These are phyloP conservation scores for Cystofilobasidium capitatum DNA, from an alignment of 768 basidiomycete species.

Conservation along the genomic window DNA sequence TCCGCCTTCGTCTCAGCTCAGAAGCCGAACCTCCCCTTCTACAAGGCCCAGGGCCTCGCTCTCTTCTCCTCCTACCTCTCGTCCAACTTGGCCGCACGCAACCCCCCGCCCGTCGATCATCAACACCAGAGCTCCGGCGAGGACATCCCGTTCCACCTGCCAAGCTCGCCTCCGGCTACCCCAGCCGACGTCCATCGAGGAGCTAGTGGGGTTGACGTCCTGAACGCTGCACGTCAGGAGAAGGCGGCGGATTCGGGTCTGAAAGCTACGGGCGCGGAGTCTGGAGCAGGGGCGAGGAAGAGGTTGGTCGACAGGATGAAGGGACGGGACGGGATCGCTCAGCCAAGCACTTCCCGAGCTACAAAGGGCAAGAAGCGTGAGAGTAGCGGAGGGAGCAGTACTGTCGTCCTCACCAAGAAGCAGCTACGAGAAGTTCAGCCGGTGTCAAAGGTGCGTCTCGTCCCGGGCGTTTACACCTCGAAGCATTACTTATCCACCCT, in stretches of 20 bases:
- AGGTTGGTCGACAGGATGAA: background rate
- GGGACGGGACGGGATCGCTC: background rate
- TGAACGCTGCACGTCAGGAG: background rate
- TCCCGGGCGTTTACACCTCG: too few relatives aligned
- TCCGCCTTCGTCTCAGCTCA: conserved; percentile 12
- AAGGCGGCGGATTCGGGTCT: background rate
- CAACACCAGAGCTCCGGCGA: background rate
- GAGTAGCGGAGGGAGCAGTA: background rate
- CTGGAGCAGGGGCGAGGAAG: background rate
- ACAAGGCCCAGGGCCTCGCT: conserved; percentile 12
- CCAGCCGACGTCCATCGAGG: background rate
- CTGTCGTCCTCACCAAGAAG: too few relatives aligned
- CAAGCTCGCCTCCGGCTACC: background rate
- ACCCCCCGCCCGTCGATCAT: background rate
- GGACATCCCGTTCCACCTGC: background rate
- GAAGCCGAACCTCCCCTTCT: conserved; percentile 5
- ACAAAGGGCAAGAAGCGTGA: background rate
- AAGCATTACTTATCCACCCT: too few relatives aligned
- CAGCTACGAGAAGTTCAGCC: too few relatives aligned
- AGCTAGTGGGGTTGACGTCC: background rate
- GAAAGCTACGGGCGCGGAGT: background rate
- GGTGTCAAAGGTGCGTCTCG: too few relatives aligned
- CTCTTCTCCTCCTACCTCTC: conserved; percentile 45
- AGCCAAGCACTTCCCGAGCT: background rate
- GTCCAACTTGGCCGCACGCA: conserved; percentile 43